Evolutionary conservation across 495 filamentous ascomycete species (phyloP), one percentile per base, ranked within the genome.

Genomic region (Darksidea phi): DNA sequence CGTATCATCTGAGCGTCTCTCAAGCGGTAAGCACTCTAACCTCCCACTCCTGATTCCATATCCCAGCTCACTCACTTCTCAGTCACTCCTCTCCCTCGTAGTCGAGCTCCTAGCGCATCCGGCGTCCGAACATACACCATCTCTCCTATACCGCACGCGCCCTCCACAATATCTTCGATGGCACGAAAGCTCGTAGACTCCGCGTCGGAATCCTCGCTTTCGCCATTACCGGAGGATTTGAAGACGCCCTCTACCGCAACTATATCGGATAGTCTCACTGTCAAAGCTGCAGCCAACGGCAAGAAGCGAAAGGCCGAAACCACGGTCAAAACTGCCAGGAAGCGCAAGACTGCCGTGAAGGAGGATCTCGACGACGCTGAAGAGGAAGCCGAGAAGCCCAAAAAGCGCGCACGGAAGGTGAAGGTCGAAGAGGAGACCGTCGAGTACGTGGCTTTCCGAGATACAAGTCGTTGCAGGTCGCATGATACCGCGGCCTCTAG

Each of bases 261-360:
- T 23, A 49, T 12, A 15, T 25, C 34, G 21, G 48, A 23, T n/a
- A 46, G 41, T 13, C 7, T 49, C 1, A 1, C 12, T 18, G 28
- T 32, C n/a, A 57, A 57, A 21, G 23, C 28, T 6, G 46, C 32
- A 13, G 46, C n/a, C 48, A 34, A 52, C 13, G 48, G 34, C 7
- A 25, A 47, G 54, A 58, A 57, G 53, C 53, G 61, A 45, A 57
- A 63, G 32, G 54, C 41, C 10, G 43, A 51, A 24, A 18, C 28
- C 1, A 53, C 38, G 38, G 57, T 55, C 41, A 59, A 47, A 24
- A 15, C 24, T 13, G 24, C 41, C 4, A 56, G 46, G 41, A 20
- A 34, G 23, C 15, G 46, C n/a, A 49, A 36, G 24, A 21, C 45
- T 11, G 15, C 38, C 3, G 52, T 55, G 17, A 58, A 58, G 36